Evolutionary conservation across 768 basidiomycete species (phyloP).

Genomic region (Hypholoma fasciculare): DNA sequence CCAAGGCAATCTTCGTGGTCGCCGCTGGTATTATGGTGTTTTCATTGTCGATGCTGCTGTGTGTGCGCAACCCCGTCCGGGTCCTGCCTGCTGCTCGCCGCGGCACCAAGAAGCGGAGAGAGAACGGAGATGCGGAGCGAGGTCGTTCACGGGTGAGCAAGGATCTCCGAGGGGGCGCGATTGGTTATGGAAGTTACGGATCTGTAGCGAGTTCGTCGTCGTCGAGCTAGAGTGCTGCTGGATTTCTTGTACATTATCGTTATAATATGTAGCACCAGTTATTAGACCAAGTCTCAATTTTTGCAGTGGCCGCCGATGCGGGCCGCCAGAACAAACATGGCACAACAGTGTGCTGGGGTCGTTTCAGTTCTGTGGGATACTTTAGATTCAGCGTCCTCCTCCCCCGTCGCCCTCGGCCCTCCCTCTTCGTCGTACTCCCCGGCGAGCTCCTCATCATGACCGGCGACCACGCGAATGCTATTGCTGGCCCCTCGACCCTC

Average conservation of each 20-base stretch:
- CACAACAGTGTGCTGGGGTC: slow-evolving; percentile 12
- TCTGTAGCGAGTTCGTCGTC: slow-evolving; percentile 2
- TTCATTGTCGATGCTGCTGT: slow-evolving; percentile 34
- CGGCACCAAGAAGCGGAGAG: slow-evolving; percentile 19
- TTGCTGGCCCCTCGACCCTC: slow-evolving; percentile 61
- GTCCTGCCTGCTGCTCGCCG: slow-evolving; percentile 10
- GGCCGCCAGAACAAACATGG: slow-evolving; percentile 8
- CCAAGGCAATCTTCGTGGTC: slow-evolving; percentile 67
- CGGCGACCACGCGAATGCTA: slow-evolving; percentile 48
- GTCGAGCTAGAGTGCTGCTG: neutral
- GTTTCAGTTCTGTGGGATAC: slow-evolving; percentile 15
- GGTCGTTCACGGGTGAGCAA: slow-evolving; percentile 51
- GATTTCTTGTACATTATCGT: slow-evolving; percentile 3
- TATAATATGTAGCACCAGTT: slow-evolving; percentile 1
- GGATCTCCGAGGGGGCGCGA: slow-evolving; percentile 42
- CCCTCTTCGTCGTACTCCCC: slow-evolving; percentile 21
- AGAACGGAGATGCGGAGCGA: slow-evolving; percentile 33
- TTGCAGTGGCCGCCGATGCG: neutral
- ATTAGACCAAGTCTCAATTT: neutral
- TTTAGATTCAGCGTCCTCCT: slow-evolving; percentile 1
- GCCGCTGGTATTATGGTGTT: slow-evolving; percentile 51
- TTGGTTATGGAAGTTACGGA: slow-evolving; percentile 15
- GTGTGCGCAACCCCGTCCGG: slow-evolving; percentile 41
- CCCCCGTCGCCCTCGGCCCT: neutral
- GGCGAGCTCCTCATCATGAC: slow-evolving; percentile 32